Evolutionary conservation across 495 filamentous ascomycete species (phyloP).

Genomic region (Articulospora tetracladia): DNA sequence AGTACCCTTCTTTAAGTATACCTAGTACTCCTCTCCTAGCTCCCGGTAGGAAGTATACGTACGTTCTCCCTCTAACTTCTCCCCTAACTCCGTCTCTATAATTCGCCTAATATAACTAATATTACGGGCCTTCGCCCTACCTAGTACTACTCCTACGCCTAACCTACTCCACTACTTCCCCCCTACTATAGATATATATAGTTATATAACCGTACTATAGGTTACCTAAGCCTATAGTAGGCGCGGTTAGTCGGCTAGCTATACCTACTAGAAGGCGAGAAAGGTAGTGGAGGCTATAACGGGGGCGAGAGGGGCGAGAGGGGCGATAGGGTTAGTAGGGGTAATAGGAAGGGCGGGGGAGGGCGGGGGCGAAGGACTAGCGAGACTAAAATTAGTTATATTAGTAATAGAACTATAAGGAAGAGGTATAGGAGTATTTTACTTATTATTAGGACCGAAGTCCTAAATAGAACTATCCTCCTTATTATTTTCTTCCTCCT

Average conservation of each 20-base stretch:
- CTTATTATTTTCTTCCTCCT: too few relatives aligned
- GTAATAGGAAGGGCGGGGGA: not conserved
- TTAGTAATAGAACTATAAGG: too few relatives aligned
- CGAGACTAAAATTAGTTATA: too few relatives aligned
- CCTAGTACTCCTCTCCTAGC: not conserved
- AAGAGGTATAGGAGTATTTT: too few relatives aligned
- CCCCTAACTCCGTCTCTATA: slow-evolving; percentile 1
- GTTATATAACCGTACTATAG: not conserved
- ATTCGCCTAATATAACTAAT: not conserved
- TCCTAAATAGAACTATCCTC: too few relatives aligned
- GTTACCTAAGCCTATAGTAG: too few relatives aligned
- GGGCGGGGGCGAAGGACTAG: too few relatives aligned
- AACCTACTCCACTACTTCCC: not conserved
- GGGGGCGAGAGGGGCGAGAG: not conserved
- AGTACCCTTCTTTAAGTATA: not conserved
- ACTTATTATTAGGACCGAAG: too few relatives aligned
- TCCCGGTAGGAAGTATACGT: not conserved
- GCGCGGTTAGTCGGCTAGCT: not conserved
- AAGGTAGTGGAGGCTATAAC: not conserved
- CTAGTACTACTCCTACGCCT: not conserved
- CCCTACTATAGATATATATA: not conserved
- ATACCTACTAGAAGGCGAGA: not conserved
- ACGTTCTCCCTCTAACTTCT: not conserved
- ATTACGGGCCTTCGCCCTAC: not conserved
- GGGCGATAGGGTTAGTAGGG: not conserved